phyloP scores from a whole-genome alignment of 108 stramenopile species.

The Cyclostephanos tholiformis region DNA sequence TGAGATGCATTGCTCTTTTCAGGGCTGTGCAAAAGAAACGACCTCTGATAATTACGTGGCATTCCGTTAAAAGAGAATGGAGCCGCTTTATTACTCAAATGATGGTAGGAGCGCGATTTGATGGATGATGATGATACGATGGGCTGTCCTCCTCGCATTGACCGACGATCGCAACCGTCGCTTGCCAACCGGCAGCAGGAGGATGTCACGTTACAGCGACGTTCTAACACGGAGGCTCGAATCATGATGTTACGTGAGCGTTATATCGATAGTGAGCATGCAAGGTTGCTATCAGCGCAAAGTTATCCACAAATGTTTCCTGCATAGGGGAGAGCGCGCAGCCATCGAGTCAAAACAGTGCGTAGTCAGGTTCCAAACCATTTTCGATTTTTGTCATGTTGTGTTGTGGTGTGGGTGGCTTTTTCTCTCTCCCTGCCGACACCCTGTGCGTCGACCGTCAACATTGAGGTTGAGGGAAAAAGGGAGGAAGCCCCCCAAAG shows the following conservation, averaged over 20 bases:
- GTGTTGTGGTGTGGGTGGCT: too few relatives aligned
- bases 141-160: constrained; percentile 2
- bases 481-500: too few relatives aligned
- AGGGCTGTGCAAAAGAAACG: background rate
- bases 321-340: too few relatives aligned
- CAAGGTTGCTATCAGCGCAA: background rate
- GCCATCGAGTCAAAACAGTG: too few relatives aligned
- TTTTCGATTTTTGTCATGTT: too few relatives aligned
- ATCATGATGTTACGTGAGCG: constrained; percentile 4
- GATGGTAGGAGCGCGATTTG: background rate
- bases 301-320: too few relatives aligned
- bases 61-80: background rate
- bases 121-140: constrained; percentile 5
- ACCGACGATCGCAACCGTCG: background rate
- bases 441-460: too few relatives aligned
- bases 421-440: too few relatives aligned
- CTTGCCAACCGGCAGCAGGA: constrained; percentile 6
- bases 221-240: constrained; percentile 17
- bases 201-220: constrained; percentile 16
- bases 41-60: background rate
- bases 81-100: background rate
- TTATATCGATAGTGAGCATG: background rate
- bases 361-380: too few relatives aligned
- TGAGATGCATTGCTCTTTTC: background rate
- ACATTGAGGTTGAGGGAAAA: too few relatives aligned